Evolutionary conservation across 495 filamentous ascomycete genomes (phyloP).

Genomic region (Penicillium odoratum): DNA sequence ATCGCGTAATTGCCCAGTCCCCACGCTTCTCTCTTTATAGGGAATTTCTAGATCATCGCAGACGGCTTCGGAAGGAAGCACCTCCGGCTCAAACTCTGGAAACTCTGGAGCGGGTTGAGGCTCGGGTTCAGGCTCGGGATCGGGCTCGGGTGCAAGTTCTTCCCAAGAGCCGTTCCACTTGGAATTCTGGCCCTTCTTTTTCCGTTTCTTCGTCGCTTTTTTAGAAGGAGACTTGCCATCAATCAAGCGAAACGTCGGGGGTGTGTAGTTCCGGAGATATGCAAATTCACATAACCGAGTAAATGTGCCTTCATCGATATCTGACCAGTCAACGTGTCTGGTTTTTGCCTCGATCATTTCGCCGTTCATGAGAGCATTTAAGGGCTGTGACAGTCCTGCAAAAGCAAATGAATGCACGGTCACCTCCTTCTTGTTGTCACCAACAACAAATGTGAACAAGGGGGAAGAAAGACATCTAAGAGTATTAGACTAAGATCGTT

Average conservation of each 20-base stretch:
- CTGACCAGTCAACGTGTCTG: conserved; percentile 22
- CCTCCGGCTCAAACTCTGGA: not conserved
- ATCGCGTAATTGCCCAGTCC: not conserved
- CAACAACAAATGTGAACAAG: conserved; percentile 17
- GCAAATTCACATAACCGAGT: conserved; percentile 30
- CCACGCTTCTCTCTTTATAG: not conserved
- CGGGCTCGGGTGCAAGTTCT: not conserved
- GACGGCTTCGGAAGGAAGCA: not conserved
- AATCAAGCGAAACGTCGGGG: conserved; percentile 6
- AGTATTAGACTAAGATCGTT: no score
- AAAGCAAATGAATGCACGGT: conserved; percentile 26
- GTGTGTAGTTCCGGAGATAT: conserved; percentile 25
- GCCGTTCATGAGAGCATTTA: conserved; percentile 23
- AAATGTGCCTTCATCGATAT: conserved; percentile 29
- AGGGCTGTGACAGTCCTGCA: conserved; percentile 15
- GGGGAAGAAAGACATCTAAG: conserved; percentile 6
- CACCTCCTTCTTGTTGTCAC: conserved; percentile 19
- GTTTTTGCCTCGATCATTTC: conserved; percentile 23
- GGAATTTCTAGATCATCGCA: not conserved
- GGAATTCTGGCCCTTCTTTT: not conserved
- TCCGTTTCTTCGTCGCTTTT: not conserved
- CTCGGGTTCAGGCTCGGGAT: not conserved
- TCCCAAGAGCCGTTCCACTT: not conserved
- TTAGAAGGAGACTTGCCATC: not conserved
- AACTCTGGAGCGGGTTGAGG: not conserved